A percentile compares a stretch with the other conserved stretches of the same genome.
These are phyloP conservation scores for Phaeosphaeriaceae sp. DNA, from an alignment of 2,329 filamentous ascomycete species.

Conservation along the genomic window DNA sequence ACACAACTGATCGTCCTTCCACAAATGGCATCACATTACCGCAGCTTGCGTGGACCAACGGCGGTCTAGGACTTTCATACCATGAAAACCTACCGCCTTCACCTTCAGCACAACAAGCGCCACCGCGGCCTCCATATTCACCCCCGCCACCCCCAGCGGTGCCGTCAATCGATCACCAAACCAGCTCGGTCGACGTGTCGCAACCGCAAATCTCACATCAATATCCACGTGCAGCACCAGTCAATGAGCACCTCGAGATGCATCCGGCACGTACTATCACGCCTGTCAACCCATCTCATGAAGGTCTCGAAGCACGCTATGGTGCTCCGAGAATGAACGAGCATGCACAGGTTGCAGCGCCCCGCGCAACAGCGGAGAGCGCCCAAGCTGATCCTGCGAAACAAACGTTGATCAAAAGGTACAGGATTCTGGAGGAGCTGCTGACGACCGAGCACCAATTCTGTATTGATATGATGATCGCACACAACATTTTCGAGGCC, in stretches of 20 bases:
- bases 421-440: constrained; percentile 87
- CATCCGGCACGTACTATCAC: constrained; percentile 32
- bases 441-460: constrained; percentile 92
- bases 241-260: constrained; percentile 28
- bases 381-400: constrained; percentile 31
- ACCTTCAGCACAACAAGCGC: constrained; percentile 36
- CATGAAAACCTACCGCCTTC: constrained; percentile 40
- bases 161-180: constrained; percentile 22
- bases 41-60: constrained; percentile 47
- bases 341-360: constrained; percentile 13
- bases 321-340: constrained; percentile 24
- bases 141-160: constrained; percentile 54
- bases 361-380: constrained; percentile 20
- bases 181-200: constrained; percentile 8
- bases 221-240: constrained; percentile 15
- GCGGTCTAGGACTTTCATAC: constrained; percentile 56
- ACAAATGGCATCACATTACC: constrained; percentile 41
- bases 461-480: constrained; percentile 94
- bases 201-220: constrained; percentile 23
- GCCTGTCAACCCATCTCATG: constrained; percentile 26
- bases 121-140: constrained; percentile 56
- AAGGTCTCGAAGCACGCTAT: constrained; percentile 27
- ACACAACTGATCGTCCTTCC: constrained; percentile 41
- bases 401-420: constrained; percentile 72
- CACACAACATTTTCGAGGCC: constrained; percentile 96